These are phyloP conservation scores for Pseudevernia furfuracea DNA, from an alignment of 495 filamentous ascomycete genomes.

Conservation along the genomic window DNA sequence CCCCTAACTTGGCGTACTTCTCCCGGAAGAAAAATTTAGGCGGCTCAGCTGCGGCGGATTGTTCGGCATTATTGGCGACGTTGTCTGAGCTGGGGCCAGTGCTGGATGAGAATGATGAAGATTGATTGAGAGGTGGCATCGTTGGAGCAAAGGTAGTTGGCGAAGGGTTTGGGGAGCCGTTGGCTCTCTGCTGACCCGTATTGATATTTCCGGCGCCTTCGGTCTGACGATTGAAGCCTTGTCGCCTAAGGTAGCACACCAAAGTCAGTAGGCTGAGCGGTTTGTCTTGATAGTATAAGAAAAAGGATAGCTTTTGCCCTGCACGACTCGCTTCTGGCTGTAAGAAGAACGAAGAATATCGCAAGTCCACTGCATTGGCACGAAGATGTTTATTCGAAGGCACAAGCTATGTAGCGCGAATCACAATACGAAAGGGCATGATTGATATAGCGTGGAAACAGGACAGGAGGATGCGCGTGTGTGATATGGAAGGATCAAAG, in stretches of 20 bases:
- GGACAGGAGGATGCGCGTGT: background rate
- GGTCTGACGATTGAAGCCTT: slow-evolving; percentile 30
- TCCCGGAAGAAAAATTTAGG: slow-evolving; percentile 68
- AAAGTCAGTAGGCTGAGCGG: background rate
- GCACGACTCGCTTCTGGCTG: background rate
- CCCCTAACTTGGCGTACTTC: slow-evolving; percentile 74
- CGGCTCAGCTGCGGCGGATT: slow-evolving; percentile 41
- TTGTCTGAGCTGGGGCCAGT: slow-evolving; percentile 46
- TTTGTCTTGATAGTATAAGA: background rate
- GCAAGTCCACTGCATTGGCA: background rate
- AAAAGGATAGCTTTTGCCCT: background rate
- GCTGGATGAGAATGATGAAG: slow-evolving; percentile 51
- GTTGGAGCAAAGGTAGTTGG: slow-evolving; percentile 43
- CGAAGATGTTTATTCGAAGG: background rate
- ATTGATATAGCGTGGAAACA: background rate
- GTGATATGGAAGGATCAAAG: background rate
- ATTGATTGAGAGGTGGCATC: slow-evolving; percentile 45
- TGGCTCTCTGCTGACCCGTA: slow-evolving; percentile 39
- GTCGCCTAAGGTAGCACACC: slow-evolving; percentile 21
- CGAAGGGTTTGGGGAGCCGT: slow-evolving; percentile 43
- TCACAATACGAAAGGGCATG: background rate
- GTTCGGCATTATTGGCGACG: slow-evolving; percentile 43
- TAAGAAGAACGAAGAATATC: background rate
- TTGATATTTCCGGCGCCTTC: slow-evolving; percentile 42
- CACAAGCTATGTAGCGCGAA: background rate